Base-by-base conservation (phyloP, 495 filamentous ascomycete genomes). In the Recurvomyces mirabilis region DNA sequence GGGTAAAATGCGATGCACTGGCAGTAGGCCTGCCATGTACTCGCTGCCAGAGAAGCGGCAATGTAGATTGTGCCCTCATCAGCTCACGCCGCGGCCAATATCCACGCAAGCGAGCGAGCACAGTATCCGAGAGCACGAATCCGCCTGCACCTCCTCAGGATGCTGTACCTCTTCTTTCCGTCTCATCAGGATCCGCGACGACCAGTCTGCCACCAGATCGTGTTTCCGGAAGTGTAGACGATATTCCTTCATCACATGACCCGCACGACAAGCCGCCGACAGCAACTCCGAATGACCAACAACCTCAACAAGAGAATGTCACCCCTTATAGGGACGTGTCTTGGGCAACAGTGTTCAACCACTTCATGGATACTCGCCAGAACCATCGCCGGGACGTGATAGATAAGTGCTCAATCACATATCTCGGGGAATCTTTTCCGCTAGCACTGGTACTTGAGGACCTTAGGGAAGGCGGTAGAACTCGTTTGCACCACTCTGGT, bases 331-430 rank as follows among this genome's bases (percentile, higher is more conserved):
- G 22, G 22, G 34, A 37, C 17, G 34, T 37, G 11, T 37, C 34
- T 15, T 37, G 34, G 34, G 34, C 34, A 11, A 19, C 15, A 2
- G 22, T 37, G 34, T 37, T 37, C 34, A 37, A 37, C 13, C 34
- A 37, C 34, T 37, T 37, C 34, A 15, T 37, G 3, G 34, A 37
- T 13, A 37, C 34, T 37, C 34, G 34, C 6, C 34, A 37, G 34
- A 37, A 15, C 17, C 34, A 37, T 20, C 14, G 34, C 14, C 17
- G 12, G 4, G 34, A 37, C 19, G 34, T 20, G 12, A 37, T 37
- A 6, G 34, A 37, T 20, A 37, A 37, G 34, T 37, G 34, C 34
- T 37, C 34, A 15, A 37, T 37, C 34, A 37, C 34, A 3, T 37
- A 37, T 15, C 34, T 37, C 10, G 34, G 34, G 17, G 34, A 37